Percentiles rank a stretch among this genome's conserved stretches.
These are phyloP conservation scores for Colletotrichum tofieldiae DNA, from an alignment of 2,329 filamentous ascomycete species.

Conservation along the genomic window DNA sequence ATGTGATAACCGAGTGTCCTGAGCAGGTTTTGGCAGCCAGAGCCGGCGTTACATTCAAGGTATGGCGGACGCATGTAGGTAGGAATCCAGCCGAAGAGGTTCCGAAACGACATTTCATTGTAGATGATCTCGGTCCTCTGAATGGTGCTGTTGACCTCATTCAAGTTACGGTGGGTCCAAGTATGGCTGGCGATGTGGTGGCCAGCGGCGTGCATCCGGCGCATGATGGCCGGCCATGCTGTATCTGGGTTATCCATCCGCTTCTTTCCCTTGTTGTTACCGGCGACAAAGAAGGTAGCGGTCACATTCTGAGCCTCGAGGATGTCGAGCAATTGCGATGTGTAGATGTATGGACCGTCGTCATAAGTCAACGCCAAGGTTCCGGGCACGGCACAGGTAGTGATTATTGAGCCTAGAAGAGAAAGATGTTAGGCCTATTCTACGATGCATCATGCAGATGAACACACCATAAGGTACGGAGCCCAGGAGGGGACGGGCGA, in stretches of 20 bases:
- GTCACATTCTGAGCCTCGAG: slow-evolving; percentile 51
- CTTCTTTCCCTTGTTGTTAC: slow-evolving; percentile 59
- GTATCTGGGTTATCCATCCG: slow-evolving; percentile 56
- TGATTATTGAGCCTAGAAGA: slow-evolving; percentile 53
- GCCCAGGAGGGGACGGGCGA: slow-evolving; percentile 52
- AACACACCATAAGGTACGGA: slow-evolving; percentile 57
- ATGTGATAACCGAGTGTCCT: slow-evolving; percentile 69
- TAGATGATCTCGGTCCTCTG: slow-evolving; percentile 49
- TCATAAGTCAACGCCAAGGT: slow-evolving; percentile 64
- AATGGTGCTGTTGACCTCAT: slow-evolving; percentile 45
- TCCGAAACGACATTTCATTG: slow-evolving; percentile 52
- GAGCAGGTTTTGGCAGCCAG: slow-evolving; percentile 41
- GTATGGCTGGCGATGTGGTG: slow-evolving; percentile 65
- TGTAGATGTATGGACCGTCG: slow-evolving; percentile 63
- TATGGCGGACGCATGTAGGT: slow-evolving; percentile 64
- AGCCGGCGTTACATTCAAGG: slow-evolving; percentile 40
- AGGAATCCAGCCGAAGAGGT: slow-evolving; percentile 60
- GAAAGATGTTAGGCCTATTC: slow-evolving; percentile 43
- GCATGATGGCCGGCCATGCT: slow-evolving; percentile 56
- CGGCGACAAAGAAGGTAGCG: slow-evolving; percentile 61
- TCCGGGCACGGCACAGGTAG: slow-evolving; percentile 54
- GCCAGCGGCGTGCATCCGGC: slow-evolving; percentile 58
- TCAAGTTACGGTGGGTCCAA: slow-evolving; percentile 54
- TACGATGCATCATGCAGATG: slow-evolving; percentile 42
- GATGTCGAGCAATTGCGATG: slow-evolving; percentile 58